A percentile compares a stretch with the other conserved stretches of the same genome.
Conservation (phyloP, 306 rosid genomes). For the Herpetospermum pedunculosum region DNA sequence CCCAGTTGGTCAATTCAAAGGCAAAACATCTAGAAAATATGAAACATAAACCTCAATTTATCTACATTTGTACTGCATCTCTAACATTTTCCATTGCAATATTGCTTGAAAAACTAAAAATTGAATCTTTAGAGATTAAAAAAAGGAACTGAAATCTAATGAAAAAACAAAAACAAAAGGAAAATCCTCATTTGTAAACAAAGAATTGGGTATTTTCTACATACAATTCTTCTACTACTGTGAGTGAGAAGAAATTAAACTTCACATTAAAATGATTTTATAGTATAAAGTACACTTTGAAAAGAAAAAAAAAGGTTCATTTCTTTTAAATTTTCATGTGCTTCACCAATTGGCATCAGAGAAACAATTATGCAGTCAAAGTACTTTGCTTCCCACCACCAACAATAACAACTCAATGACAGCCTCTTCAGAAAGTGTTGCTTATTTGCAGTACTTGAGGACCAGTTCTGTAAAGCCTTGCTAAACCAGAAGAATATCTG, state of each 20-base stretch:
- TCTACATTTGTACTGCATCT: neutral
- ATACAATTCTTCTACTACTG: neutral
- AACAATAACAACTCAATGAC: neutral
- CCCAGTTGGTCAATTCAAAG: neutral
- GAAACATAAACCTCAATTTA: neutral
- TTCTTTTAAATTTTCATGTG: neutral
- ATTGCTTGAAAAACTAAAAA: neutral
- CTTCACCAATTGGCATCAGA: neutral
- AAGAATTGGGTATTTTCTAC: neutral
- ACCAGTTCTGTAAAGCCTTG: neutral
- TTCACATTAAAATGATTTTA: neutral
- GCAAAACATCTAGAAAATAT: neutral
- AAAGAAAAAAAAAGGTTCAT: neutral
- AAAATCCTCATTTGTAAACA: neutral
- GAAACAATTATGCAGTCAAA: neutral
- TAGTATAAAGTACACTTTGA: neutral
- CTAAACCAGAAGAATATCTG: conserved; percentile 2
- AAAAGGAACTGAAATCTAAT: neutral
- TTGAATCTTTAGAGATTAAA: neutral
- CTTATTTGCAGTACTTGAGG: neutral
- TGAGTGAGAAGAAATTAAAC: neutral
- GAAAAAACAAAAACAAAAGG: neutral
- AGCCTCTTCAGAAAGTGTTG: neutral
- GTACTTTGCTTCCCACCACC: neutral
- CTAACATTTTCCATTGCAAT: neutral